phyloP scores from a whole-genome alignment of 108 stramenopile genomes.

The Cylindrotheca fusiformis region DNA sequence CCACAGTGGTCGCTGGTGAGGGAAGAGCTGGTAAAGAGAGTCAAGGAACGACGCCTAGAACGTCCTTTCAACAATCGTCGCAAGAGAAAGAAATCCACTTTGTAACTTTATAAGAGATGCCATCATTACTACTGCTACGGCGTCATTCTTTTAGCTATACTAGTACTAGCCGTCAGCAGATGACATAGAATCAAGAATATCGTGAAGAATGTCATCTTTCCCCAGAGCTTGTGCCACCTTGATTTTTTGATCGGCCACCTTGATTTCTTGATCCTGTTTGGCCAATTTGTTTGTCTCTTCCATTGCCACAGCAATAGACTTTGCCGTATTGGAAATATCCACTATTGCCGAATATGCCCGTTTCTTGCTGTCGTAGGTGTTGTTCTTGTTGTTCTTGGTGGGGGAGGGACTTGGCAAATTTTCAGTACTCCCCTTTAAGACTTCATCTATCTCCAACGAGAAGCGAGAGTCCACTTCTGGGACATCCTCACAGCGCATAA shows the following conservation, averaged over 20 bases:
- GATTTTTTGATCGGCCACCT: not conserved
- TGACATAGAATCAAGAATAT: too few species aligned
- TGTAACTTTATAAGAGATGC: too few species aligned
- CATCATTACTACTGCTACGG: too few species aligned
- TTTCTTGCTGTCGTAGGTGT: not conserved
- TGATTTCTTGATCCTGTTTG: not conserved
- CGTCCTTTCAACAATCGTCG: too few species aligned
- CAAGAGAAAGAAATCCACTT: too few species aligned
- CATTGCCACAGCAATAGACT: not conserved
- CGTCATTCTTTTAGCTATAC: too few species aligned
- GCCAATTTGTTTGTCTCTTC: constrained; percentile 1
- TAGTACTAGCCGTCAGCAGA: too few species aligned
- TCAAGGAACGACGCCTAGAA: too few species aligned
- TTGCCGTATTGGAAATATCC: not conserved
- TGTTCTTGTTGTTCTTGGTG: not conserved
- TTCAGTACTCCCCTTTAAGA: not conserved
- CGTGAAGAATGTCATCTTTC: not conserved
- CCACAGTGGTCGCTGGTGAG: too few species aligned
- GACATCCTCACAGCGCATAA: not conserved
- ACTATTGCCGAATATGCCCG: constrained; percentile 2
- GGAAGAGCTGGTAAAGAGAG: too few species aligned
- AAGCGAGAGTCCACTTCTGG: constrained; percentile 1
- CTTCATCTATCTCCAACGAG: not conserved
- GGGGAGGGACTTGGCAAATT: not conserved
- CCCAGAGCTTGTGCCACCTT: not conserved